phyloP scores from a whole-genome alignment of 2,329 filamentous ascomycete species.

The Trichoderma harzianum region DNA sequence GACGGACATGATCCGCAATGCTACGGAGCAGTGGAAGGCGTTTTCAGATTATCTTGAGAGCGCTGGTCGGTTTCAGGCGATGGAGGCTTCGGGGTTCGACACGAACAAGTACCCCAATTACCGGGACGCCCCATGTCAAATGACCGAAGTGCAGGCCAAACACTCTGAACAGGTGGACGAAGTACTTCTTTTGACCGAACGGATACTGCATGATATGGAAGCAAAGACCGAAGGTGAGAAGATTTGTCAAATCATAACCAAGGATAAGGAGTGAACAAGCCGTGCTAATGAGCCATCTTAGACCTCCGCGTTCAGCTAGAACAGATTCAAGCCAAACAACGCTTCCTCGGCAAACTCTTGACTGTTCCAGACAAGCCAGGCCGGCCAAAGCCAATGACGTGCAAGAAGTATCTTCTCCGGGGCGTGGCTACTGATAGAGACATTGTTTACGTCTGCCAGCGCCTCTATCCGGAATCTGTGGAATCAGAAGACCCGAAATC shows the following conservation, averaged over 20 bases:
- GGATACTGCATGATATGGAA: conserved; percentile 35
- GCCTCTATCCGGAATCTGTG: conserved; percentile 40
- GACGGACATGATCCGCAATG: conserved; percentile 30
- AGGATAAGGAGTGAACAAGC: not conserved
- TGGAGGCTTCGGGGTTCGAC: conserved; percentile 38
- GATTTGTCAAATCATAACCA: not conserved
- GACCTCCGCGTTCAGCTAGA: conserved; percentile 32
- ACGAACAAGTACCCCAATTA: conserved; percentile 38
- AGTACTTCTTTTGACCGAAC: conserved; percentile 33
- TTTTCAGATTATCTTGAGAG: conserved; percentile 37
- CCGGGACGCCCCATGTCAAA: conserved; percentile 36
- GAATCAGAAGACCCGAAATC: conserved; percentile 37
- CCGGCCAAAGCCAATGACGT: conserved; percentile 37
- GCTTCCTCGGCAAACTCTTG: conserved; percentile 39
- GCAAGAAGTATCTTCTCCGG: conserved; percentile 48
- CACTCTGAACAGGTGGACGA: conserved; percentile 32
- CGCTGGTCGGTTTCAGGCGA: conserved; percentile 35
- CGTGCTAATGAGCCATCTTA: conserved; percentile 26
- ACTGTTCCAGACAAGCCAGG: conserved; percentile 38
- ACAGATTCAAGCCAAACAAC: conserved; percentile 34
- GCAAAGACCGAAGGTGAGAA: conserved; percentile 36
- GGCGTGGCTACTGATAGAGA: conserved; percentile 48
- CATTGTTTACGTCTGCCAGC: conserved; percentile 49
- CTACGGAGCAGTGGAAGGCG: conserved; percentile 31
- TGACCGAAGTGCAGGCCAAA: conserved; percentile 33